A percentile compares a stretch with the other conserved stretches of the same genome.
These are phyloP conservation scores for Calonectria ilicicola DNA, from an alignment of 2,329 filamentous ascomycete genomes.

Conservation along the genomic window DNA sequence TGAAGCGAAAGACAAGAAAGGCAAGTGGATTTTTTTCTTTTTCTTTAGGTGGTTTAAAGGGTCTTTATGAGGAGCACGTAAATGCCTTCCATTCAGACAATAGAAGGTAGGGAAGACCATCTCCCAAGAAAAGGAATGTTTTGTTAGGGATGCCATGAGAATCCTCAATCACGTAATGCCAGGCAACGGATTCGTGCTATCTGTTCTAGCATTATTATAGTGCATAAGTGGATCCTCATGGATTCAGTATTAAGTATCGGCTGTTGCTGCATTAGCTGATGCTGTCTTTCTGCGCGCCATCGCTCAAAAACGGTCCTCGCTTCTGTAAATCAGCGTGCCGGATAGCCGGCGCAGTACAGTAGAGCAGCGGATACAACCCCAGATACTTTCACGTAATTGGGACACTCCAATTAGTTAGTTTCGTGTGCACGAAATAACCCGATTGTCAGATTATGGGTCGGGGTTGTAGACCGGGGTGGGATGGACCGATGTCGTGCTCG, in stretches of 20 bases:
- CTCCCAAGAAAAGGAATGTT: too few species aligned
- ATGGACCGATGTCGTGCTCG: constrained; percentile 1
- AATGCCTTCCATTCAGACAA: neutral
- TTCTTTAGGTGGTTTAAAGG: too few species aligned
- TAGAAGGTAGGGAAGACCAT: neutral
- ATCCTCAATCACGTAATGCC: neutral
- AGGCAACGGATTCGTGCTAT: neutral
- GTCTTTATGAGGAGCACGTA: neutral
- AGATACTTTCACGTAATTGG: neutral
- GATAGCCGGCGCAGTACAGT: neutral
- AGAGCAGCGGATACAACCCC: too few species aligned
- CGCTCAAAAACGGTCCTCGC: neutral
- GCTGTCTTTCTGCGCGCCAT: neutral
- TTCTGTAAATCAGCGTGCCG: neutral
- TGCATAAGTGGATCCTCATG: neutral
- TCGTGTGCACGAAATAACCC: neutral
- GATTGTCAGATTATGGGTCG: neutral
- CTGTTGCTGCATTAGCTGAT: neutral
- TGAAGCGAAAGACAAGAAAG: neutral
- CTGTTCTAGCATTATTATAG: neutral
- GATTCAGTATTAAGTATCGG: neutral
- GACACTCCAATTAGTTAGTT: neutral
- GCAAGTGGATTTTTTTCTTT: neutral
- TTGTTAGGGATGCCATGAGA: neutral
- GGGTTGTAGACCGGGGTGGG: neutral